Conservation (phyloP, 2,329 filamentous ascomycete genomes). For the Zopfia rhizophila region DNA sequence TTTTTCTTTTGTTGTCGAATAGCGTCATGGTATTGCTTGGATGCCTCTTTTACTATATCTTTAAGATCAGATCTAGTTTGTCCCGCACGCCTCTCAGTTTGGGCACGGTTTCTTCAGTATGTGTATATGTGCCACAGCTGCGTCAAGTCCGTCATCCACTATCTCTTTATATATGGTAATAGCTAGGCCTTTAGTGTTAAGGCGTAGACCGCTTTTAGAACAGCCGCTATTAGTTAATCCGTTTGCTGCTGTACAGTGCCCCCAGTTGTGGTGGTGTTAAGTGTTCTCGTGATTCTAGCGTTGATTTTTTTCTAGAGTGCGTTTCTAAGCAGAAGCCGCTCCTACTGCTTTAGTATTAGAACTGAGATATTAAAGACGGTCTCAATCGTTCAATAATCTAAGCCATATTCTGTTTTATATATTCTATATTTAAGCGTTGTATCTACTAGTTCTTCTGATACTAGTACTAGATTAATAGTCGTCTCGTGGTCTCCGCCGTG, state of each 20-base stretch:
- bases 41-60: constrained; percentile 14
- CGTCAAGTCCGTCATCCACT: constrained; percentile 15
- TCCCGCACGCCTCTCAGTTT: constrained; percentile 12
- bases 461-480: constrained; percentile 22
- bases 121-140: constrained; percentile 16
- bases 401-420: constrained; percentile 20
- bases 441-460: constrained; percentile 15
- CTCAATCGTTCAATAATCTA: constrained; percentile 20
- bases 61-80: constrained; percentile 13
- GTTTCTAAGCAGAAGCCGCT: constrained; percentile 26
- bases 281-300: too few relatives aligned
- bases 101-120: constrained; percentile 25
- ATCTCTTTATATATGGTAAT: constrained; percentile 19
- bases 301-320: constrained; percentile 25
- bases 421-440: constrained; percentile 13
- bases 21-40: constrained; percentile 19
- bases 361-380: constrained; percentile 19
- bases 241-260: too few relatives aligned
- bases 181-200: constrained; percentile 5
- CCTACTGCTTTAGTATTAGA: constrained; percentile 9
- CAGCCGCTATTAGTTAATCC: constrained; percentile 4
- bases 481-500: too few relatives aligned
- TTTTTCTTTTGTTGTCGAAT: constrained; percentile 23
- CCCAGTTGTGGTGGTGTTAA: too few relatives aligned
- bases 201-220: constrained; percentile 6